A percentile compares a stretch with the other conserved stretches of the same genome.
Evolutionary conservation across 176 grass and related monocot genomes (phyloP).

Genomic region (Miscanthus lutarioriparius): DNA sequence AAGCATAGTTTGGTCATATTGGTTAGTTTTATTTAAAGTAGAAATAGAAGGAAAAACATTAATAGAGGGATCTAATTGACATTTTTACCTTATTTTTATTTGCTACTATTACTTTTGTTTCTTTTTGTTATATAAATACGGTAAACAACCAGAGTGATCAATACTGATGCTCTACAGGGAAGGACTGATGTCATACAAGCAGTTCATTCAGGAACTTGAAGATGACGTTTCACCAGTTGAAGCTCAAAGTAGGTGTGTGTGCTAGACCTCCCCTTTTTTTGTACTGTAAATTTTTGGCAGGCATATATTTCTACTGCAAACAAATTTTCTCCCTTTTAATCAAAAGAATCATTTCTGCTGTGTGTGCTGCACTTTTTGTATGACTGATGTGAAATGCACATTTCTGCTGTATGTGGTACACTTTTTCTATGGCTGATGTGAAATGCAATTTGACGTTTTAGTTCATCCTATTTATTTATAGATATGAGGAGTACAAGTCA

Average conservation of each 20-base stretch:
- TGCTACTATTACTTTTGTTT: slow-evolving; percentile 7
- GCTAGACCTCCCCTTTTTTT: neutral
- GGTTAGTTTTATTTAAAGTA: slow-evolving; percentile 9
- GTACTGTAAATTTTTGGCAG: slow-evolving; percentile 14
- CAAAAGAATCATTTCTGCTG: neutral
- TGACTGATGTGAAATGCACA: neutral
- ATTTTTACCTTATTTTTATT: slow-evolving; percentile 18
- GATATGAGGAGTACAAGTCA: slow-evolving; percentile 94
- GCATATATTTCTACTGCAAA: slow-evolving; percentile 21
- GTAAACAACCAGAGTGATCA: slow-evolving; percentile 8
- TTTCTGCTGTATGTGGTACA: neutral
- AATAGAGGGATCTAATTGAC: neutral
- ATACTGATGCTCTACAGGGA: slow-evolving; percentile 53
- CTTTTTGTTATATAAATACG: neutral
- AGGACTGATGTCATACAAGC: slow-evolving; percentile 97
- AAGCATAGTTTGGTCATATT: neutral
- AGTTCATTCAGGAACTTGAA: slow-evolving; percentile 98
- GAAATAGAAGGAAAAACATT: neutral
- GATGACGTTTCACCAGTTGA: slow-evolving; percentile 92
- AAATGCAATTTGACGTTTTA: slow-evolving; percentile 7
- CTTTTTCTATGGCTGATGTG: neutral
- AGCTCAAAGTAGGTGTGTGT: slow-evolving; percentile 75
- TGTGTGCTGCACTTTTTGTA: neutral
- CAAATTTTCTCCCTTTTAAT: neutral
- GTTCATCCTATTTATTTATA: slow-evolving; percentile 42